Base-by-base conservation (phyloP, 305 asterid species). In the Stenogyne calaminthoides region DNA sequence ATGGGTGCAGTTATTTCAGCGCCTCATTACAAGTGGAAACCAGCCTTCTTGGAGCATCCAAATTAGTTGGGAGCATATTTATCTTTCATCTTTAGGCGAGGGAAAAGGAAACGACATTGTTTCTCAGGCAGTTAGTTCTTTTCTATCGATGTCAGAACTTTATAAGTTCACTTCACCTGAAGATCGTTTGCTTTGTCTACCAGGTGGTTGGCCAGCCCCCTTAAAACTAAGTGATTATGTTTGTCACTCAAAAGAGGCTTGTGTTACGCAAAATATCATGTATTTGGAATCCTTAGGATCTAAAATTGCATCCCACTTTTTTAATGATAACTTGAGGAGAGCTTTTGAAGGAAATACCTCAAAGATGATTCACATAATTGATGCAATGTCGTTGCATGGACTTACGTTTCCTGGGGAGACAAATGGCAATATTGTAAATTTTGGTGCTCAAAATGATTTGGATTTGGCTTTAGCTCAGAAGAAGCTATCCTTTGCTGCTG, bases 121-220 rank as follows among this genome's bases (percentile, higher is more conserved):
- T 78, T 81, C 88, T 71, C 84, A 73, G 36, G 96, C 82, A 36
- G 78, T 77, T 52, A 63, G 25, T 69, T 84, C 85, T 73, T 84
- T 69, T 78, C 80, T 91, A 71, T 80, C 93, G 3, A 75, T 18
- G 64, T 67, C 74, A 20, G 85, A 88, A 67, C 77, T 87, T 55
- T 74, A 73, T 64, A 78, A 77, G 72, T 78, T 79, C 76, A 71
- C 84, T 75, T 81, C 82, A 32, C 61, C 76, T 61, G 85, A 83
- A 51, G 96, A 87, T 77, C 60, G 81, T 74, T 77, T 83, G 61
- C 75, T 92, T 65, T 80, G 81, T 76, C 71, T 86, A 77, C 99
- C 97, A 9, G 98, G 96, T 69, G 97, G 96, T 32, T 95, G 99
- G 99, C 98, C 99, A 54, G 64, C 78, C 51, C 96, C 96, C 70